Conservation (phyloP, 2,329 filamentous ascomycete species). For the Drechmeria coniospora region DNA sequence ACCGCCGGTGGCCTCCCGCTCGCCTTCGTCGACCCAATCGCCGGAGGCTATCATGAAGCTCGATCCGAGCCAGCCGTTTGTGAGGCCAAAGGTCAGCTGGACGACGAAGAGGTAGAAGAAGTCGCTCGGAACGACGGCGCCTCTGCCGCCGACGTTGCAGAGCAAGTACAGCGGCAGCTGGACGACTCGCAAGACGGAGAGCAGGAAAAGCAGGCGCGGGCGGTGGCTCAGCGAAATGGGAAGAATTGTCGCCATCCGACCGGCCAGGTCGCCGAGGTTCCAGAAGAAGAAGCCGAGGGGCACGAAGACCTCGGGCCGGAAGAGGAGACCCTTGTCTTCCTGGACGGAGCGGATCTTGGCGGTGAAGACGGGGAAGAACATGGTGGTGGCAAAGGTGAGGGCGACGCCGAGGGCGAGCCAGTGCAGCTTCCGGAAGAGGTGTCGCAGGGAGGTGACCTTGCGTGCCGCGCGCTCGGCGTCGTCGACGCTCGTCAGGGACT, state of each 20-base stretch:
- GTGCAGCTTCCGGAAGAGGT: constrained; percentile 61
- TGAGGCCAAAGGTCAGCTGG: constrained; percentile 69
- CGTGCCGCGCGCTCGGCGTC: constrained; percentile 36
- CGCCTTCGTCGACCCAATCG: constrained; percentile 65
- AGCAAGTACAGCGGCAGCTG: constrained; percentile 79
- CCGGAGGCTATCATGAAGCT: constrained; percentile 84
- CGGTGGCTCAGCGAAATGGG: constrained; percentile 42
- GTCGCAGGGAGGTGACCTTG: constrained; percentile 38
- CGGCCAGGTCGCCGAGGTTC: constrained; percentile 77
- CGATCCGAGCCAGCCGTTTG: constrained; percentile 76
- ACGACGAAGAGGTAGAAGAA: constrained; percentile 76
- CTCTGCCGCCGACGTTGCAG: constrained; percentile 71
- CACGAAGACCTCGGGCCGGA: constrained; percentile 67
- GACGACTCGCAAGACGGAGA: constrained; percentile 47
- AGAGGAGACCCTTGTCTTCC: constrained; percentile 32
- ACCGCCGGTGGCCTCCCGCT: constrained; percentile 76
- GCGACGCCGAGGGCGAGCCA: constrained; percentile 68
- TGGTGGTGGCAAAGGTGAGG: constrained; percentile 67
- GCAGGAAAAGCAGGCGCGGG: constrained; percentile 51
- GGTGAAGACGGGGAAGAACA: constrained; percentile 94
- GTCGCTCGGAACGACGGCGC: constrained; percentile 63
- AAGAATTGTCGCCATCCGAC: constrained; percentile 51
- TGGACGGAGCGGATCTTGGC: constrained; percentile 39
- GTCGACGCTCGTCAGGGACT: constrained; percentile 34
- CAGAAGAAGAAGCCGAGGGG: constrained; percentile 83